phyloP scores from a whole-genome alignment of 257 asterid species.

The Eustoma russellianum region DNA sequence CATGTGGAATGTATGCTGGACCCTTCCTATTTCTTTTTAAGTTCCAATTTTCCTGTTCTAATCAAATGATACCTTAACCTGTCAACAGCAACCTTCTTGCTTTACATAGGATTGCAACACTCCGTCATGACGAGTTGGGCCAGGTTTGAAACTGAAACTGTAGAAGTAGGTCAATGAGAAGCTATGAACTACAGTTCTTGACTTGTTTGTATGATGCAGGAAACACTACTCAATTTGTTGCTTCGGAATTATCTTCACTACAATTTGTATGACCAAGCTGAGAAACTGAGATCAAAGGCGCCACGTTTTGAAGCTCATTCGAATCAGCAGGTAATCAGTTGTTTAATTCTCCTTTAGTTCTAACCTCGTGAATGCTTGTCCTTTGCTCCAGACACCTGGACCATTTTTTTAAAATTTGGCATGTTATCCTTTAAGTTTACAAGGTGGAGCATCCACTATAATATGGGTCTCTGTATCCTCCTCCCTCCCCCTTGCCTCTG shows the following conservation, averaged over 20 bases:
- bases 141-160: conserved; percentile 49
- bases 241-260: conserved; percentile 84
- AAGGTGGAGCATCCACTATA: too few species aligned
- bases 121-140: conserved; percentile 91
- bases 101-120: conserved; percentile 83
- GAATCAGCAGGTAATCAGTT: conserved; percentile 66
- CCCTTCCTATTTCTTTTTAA: background rate
- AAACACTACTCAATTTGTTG: conserved; percentile 77
- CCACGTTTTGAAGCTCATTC: conserved; percentile 97
- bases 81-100: conserved; percentile 62
- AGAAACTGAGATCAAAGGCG: conserved; percentile 91
- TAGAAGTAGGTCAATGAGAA: background rate
- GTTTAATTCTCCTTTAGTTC: too few species aligned
- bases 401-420: too few species aligned
- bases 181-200: background rate
- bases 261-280: conserved; percentile 91
- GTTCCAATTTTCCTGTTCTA: background rate
- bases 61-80: conserved; percentile 15
- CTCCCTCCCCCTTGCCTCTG: too few species aligned
- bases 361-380: too few species aligned
- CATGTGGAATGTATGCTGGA: background rate
- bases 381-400: too few species aligned
- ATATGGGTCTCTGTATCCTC: too few species aligned
- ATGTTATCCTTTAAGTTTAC: too few species aligned
- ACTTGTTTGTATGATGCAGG: conserved; percentile 33